phyloP scores from a whole-genome alignment of 1,284 basidiomycete species.

The Kwoniella shivajii region DNA sequence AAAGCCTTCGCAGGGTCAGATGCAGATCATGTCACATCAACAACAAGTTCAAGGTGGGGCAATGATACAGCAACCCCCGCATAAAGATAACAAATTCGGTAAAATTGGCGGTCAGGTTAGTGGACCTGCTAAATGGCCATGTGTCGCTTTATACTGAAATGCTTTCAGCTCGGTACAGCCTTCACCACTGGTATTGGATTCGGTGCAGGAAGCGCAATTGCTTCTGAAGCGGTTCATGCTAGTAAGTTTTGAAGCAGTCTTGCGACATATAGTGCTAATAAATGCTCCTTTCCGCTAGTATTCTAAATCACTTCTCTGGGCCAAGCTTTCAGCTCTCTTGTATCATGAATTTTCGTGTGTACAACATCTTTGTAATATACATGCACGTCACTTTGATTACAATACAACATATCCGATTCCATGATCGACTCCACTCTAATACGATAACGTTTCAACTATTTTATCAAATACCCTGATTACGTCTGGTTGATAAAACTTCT shows the following conservation, averaged over 20 bases:
- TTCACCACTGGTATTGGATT: conserved; percentile 37
- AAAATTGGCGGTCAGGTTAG: conserved; percentile 43
- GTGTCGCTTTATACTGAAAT: neutral
- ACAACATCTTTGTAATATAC: neutral
- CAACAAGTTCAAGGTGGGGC: conserved; percentile 20
- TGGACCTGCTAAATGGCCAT: neutral
- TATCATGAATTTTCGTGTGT: neutral
- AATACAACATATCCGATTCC: neutral
- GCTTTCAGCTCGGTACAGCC: neutral
- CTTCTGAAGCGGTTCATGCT: conserved; percentile 16
- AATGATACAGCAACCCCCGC: conserved; percentile 27
- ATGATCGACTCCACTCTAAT: conserved; percentile 55
- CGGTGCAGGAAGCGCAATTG: conserved; percentile 35
- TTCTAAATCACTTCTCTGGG: neutral
- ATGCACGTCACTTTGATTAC: neutral
- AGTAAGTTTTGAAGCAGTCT: conserved; percentile 6
- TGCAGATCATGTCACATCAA: conserved; percentile 25
- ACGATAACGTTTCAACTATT: conserved; percentile 77
- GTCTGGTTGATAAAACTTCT: conserved; percentile 90
- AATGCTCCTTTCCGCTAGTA: neutral
- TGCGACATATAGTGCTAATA: neutral
- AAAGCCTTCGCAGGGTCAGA: conserved; percentile 20
- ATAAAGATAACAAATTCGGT: conserved; percentile 41
- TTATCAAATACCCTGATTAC: conserved; percentile 78
- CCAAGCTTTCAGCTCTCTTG: no score